These are phyloP conservation scores for Eimeria maxima DNA, from an alignment of 169 alveolate species.

Conservation along the genomic window DNA sequence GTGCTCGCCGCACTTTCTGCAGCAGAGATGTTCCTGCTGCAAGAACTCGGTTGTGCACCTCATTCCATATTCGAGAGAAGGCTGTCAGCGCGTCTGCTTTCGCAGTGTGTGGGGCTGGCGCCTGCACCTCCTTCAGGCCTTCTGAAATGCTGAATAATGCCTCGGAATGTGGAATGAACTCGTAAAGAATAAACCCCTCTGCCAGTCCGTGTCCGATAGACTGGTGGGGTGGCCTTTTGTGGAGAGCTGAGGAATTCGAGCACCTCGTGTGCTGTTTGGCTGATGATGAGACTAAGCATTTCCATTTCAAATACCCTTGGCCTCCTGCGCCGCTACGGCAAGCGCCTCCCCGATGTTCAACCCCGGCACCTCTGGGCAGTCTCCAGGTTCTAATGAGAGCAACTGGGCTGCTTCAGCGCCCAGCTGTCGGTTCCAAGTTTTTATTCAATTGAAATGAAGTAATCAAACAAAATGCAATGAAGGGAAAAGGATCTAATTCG, in stretches of 20 bases:
- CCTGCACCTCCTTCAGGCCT: background rate
- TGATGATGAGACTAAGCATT: background rate
- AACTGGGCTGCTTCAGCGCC: background rate
- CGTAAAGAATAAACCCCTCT: conserved; percentile 8
- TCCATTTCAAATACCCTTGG: conserved; percentile 1
- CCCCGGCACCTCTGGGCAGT: background rate
- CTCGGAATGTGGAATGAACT: conserved; percentile 64
- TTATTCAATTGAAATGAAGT: too few species aligned
- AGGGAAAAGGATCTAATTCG: background rate
- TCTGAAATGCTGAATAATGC: conserved; percentile 7
- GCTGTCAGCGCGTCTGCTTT: background rate
- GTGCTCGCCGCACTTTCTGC: background rate
- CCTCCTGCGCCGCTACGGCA: background rate
- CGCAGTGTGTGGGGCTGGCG: background rate
- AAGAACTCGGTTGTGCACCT: background rate
- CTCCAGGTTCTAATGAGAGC: background rate
- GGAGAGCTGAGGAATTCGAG: background rate
- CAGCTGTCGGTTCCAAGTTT: background rate
- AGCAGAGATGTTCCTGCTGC: conserved; percentile 10
- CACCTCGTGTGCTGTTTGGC: background rate
- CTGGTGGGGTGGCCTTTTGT: background rate
- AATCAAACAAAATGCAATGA: background rate
- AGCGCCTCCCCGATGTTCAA: background rate
- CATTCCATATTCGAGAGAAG: background rate
- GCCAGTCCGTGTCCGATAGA: background rate